These are phyloP conservation scores for Scytalidium lignicola DNA, from an alignment of 2,329 filamentous ascomycete genomes.

Conservation along the genomic window DNA sequence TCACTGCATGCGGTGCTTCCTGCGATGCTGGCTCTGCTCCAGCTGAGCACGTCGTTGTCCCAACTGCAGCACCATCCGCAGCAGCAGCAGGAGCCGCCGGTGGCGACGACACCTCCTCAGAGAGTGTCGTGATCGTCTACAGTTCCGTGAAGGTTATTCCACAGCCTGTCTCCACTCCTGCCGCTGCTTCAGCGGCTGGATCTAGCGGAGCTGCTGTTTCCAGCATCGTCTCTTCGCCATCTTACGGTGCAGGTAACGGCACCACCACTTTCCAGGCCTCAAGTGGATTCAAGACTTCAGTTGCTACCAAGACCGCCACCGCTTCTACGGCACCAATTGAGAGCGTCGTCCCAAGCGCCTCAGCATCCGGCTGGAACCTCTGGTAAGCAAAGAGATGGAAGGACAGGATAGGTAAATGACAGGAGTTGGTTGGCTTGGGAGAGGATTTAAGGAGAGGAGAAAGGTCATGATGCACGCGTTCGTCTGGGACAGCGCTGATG, in stretches of 20 bases:
- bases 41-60: constrained; percentile 1
- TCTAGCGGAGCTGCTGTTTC: neutral
- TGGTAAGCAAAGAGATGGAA: neutral
- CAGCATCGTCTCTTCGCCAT: neutral
- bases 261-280: neutral
- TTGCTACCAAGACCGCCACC: neutral
- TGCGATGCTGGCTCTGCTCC: constrained; percentile 2
- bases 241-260: neutral
- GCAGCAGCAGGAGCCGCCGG: neutral
- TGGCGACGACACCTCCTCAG: neutral
- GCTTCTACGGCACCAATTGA: neutral
- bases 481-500: too few relatives aligned
- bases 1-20: constrained; percentile 1
- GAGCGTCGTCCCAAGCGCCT: neutral
- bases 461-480: neutral
- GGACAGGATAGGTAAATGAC: neutral
- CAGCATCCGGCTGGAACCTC: neutral
- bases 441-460: neutral
- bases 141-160: constrained; percentile 20
- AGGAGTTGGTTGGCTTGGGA: neutral
- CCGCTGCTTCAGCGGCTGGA: neutral
- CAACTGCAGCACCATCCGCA: constrained; percentile 2
- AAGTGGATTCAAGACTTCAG: neutral
- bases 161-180: neutral
- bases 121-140: constrained; percentile 4